Evolutionary conservation across 1,139 yeast genomes (phyloP).

Genomic region (Candida tropicalis): DNA sequence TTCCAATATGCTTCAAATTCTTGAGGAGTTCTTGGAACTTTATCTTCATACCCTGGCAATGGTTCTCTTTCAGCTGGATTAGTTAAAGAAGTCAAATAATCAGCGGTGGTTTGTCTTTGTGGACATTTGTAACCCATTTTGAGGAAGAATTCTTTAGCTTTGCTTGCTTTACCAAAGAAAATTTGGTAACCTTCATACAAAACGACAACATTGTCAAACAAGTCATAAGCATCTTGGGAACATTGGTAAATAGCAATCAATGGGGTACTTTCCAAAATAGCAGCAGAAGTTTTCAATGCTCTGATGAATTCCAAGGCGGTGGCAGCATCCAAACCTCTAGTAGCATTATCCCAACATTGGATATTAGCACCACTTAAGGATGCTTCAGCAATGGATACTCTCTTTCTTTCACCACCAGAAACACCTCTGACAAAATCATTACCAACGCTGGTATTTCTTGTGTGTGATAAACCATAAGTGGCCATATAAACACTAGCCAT

Average conservation of each 20-base stretch:
- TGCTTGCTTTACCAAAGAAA: constrained; percentile 61
- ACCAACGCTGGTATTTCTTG: constrained; percentile 36
- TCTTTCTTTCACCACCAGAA: constrained; percentile 47
- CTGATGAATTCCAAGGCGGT: constrained; percentile 70
- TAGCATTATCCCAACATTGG: constrained; percentile 64
- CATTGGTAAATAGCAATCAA: constrained; percentile 82
- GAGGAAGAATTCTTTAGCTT: constrained; percentile 58
- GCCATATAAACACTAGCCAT: constrained; percentile 46
- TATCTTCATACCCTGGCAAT: constrained; percentile 47
- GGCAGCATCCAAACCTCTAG: constrained; percentile 62
- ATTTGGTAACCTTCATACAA: constrained; percentile 80
- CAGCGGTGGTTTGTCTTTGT: constrained; percentile 78
- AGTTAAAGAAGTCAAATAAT: constrained; percentile 76
- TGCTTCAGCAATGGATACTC: constrained; percentile 47
- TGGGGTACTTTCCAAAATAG: constrained; percentile 58
- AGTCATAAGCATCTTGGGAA: constrained; percentile 45
- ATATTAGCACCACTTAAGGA: constrained; percentile 36
- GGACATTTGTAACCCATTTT: constrained; percentile 71
- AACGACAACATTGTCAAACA: constrained; percentile 73
- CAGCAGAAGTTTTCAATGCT: constrained; percentile 65
- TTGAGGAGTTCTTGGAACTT: constrained; percentile 28
- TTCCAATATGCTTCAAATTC: constrained; percentile 32
- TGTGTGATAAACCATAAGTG: constrained; percentile 38
- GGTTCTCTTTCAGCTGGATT: constrained; percentile 69
- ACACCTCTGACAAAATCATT: constrained; percentile 40